A percentile compares a stretch with the other conserved stretches of the same genome.
phyloP scores from a whole-genome alignment of 176 grass and related monocot genomes.

The Carex kokanica region DNA sequence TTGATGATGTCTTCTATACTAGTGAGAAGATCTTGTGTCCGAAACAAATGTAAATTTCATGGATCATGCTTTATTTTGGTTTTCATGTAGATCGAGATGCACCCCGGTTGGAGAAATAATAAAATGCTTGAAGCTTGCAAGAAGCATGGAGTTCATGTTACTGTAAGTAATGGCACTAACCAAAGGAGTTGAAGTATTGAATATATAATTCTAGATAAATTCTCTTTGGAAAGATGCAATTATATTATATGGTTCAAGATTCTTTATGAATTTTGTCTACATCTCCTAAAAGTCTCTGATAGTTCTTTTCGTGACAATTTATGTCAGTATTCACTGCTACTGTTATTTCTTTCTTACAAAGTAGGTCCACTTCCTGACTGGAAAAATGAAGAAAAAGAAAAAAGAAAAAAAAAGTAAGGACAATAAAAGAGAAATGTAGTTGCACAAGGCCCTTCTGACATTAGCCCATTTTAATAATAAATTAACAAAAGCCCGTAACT shows the following conservation, averaged over 20 bases:
- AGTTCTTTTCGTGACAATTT: no score
- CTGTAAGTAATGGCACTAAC: slow-evolving; percentile 36
- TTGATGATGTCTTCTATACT: no score
- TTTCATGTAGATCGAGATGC: slow-evolving; percentile 63
- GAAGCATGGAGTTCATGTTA: slow-evolving; percentile 62
- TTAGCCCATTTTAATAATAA: not conserved
- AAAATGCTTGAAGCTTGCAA: slow-evolving; percentile 68
- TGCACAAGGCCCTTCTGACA: not conserved
- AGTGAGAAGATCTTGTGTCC: no score
- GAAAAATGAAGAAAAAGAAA: no score
- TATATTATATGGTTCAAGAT: not conserved
- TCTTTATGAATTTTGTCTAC: not conserved
- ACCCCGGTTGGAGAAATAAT: slow-evolving; percentile 76
- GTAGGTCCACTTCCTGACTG: no score
- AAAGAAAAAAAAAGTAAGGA: no score
- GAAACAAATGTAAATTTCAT: not conserved
- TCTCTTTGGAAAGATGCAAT: not conserved
- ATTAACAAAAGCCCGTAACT: not conserved
- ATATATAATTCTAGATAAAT: no score
- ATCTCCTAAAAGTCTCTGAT: not conserved
- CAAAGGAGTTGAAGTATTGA: not conserved
- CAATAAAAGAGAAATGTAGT: no score
- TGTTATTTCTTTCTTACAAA: no score
- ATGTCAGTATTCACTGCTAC: no score
- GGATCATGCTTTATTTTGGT: not conserved